Percentiles rank a stretch among this genome's conserved stretches.
phyloP scores from a whole-genome alignment of 192 early-diverging fungal species.

The Podila verticillata region DNA sequence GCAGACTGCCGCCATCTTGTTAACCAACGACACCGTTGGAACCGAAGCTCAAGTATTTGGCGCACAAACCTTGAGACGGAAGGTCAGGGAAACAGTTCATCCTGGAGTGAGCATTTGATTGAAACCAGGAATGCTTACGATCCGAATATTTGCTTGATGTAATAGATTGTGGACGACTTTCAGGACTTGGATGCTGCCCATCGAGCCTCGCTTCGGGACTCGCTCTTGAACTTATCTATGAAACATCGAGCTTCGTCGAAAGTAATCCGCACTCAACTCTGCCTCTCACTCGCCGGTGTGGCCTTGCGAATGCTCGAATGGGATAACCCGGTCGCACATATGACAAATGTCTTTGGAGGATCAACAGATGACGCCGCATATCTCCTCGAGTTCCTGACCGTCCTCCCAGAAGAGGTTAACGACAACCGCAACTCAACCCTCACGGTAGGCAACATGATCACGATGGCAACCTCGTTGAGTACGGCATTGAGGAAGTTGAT shows the following conservation, averaged over 20 bases:
- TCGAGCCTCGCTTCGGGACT: constrained; percentile 76
- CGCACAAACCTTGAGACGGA: constrained; percentile 92
- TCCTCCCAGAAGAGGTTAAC: constrained; percentile 88
- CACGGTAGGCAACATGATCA: constrained; percentile 57
- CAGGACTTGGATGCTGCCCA: constrained; percentile 74
- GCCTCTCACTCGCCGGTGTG: constrained; percentile 83
- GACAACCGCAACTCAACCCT: constrained; percentile 71
- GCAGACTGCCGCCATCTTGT: constrained; percentile 79
- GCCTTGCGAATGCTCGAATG: constrained; percentile 84
- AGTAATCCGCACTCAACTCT: constrained; percentile 82
- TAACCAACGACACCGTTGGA: constrained; percentile 64
- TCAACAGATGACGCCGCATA: constrained; percentile 68
- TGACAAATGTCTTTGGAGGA: constrained; percentile 75
- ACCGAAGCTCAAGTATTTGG: constrained; percentile 83
- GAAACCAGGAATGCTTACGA: neutral
- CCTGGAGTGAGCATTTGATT: neutral
- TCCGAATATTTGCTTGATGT: neutral
- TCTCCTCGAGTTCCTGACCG: constrained; percentile 84
- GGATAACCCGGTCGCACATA: constrained; percentile 80
- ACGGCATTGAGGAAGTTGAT: too few relatives aligned
- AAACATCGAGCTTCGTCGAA: constrained; percentile 65
- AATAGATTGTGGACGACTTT: constrained; percentile 82
- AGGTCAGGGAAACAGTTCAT: constrained; percentile 57
- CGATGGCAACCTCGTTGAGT: neutral
- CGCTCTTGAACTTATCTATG: constrained; percentile 76